A percentile compares a stretch with the other conserved stretches of the same genome.
phyloP scores from a whole-genome alignment of 768 basidiomycete species.

The Termitomyces sp. region DNA sequence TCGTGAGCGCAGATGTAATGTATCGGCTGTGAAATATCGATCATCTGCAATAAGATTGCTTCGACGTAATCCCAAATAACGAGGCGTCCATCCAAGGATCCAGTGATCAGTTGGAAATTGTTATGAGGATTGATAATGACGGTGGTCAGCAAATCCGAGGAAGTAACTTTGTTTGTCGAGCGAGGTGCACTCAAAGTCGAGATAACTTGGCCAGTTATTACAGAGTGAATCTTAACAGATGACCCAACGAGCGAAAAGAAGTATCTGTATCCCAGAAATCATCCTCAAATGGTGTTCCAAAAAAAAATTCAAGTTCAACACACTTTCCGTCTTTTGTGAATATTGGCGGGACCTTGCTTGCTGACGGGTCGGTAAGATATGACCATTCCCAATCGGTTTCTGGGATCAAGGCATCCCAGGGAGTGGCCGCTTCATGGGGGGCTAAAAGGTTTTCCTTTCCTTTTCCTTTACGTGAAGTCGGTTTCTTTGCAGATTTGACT shows the following conservation, averaged over 20 bases:
- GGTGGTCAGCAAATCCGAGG: constrained; percentile 58
- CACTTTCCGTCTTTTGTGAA: constrained; percentile 90
- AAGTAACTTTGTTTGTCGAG: constrained; percentile 26
- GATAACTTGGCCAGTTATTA: constrained; percentile 68
- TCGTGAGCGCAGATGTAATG: constrained; percentile 68
- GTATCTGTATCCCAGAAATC: constrained; percentile 44
- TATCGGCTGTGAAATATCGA: constrained; percentile 66
- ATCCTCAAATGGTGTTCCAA: background rate
- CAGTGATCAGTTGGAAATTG: constrained; percentile 84
- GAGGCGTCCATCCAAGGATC: constrained; percentile 76
- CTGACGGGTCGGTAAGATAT: constrained; percentile 61
- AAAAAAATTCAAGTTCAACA: constrained; percentile 1
- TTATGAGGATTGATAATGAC: constrained; percentile 80
- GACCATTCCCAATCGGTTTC: constrained; percentile 57
- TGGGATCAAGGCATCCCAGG: constrained; percentile 22
- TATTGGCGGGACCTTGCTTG: constrained; percentile 61
- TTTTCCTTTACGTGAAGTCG: constrained; percentile 39
- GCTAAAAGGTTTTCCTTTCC: constrained; percentile 33
- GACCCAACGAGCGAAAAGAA: constrained; percentile 85
- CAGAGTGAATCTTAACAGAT: constrained; percentile 82
- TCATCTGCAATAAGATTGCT: constrained; percentile 67
- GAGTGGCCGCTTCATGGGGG: constrained; percentile 13
- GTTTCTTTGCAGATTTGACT: constrained; percentile 17
- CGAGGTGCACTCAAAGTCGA: constrained; percentile 68
- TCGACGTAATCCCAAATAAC: constrained; percentile 95